Evolutionary conservation across 192 early-diverging fungal species (phyloP).

Genomic region (Coemansia sp.): DNA sequence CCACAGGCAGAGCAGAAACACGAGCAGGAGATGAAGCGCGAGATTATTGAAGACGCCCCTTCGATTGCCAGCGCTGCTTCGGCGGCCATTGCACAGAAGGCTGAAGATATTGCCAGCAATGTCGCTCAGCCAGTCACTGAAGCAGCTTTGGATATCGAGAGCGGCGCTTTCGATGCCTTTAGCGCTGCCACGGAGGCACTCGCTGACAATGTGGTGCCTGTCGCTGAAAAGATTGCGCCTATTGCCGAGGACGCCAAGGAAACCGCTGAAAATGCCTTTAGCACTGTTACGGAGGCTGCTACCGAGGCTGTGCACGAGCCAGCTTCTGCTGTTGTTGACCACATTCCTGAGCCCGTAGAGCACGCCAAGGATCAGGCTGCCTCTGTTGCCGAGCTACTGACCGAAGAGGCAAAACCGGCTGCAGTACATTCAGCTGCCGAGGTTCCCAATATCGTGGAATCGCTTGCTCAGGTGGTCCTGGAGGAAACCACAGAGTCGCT

Average conservation of each 20-base stretch:
- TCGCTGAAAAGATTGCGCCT: background rate
- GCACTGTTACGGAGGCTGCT: slow-evolving; percentile 1
- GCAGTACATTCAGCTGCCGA: background rate
- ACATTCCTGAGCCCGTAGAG: background rate
- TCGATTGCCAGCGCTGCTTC: background rate
- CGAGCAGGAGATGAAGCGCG: background rate
- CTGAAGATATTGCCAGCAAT: background rate
- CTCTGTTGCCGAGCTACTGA: background rate
- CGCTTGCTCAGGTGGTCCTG: background rate
- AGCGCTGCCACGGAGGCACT: background rate
- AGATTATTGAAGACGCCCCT: background rate
- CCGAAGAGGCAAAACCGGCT: background rate
- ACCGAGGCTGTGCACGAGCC: slow-evolving; percentile 1
- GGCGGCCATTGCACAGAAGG: background rate
- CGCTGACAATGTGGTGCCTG: background rate
- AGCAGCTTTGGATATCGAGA: background rate
- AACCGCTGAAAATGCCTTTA: background rate
- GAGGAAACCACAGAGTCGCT: background rate
- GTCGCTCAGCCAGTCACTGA: background rate
- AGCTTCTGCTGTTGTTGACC: background rate
- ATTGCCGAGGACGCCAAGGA: background rate
- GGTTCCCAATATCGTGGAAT: background rate
- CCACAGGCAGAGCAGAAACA: background rate
- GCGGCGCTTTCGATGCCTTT: background rate
- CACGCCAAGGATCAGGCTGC: background rate